Conservation (phyloP, 1,139 yeast species). For the Taphrina wiesneri region DNA sequence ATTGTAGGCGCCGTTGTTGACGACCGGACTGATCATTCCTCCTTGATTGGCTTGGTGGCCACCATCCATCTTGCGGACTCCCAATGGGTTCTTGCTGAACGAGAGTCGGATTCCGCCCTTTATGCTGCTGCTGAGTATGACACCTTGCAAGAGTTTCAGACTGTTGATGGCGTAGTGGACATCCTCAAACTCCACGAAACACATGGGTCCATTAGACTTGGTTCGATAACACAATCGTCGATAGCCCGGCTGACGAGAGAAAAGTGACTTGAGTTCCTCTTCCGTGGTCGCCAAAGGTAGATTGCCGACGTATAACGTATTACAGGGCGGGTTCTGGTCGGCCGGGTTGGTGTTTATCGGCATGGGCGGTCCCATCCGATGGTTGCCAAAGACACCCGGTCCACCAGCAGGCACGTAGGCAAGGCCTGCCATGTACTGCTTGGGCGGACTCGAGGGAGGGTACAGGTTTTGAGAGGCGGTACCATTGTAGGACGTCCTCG, state of each 20-base stretch:
- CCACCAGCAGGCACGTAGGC: neutral
- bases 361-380: slow-evolving; percentile 32
- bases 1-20: slow-evolving; percentile 13
- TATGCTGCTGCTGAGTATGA: slow-evolving; percentile 63
- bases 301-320: slow-evolving; percentile 93
- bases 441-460: slow-evolving; percentile 14
- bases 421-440: slow-evolving; percentile 8
- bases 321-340: slow-evolving; percentile 98
- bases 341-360: slow-evolving; percentile 71
- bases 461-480: neutral
- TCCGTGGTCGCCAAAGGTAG: slow-evolving; percentile 97
- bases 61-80: slow-evolving; percentile 59
- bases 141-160: slow-evolving; percentile 86
- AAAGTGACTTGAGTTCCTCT: slow-evolving; percentile 81
- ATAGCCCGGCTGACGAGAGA: slow-evolving; percentile 88
- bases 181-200: slow-evolving; percentile 97
- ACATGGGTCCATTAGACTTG: slow-evolving; percentile 82
- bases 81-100: slow-evolving; percentile 92
- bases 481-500: neutral
- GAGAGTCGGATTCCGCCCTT: slow-evolving; percentile 94
- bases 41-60: neutral
- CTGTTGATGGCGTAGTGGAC: slow-evolving; percentile 92
- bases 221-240: slow-evolving; percentile 83
- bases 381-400: slow-evolving; percentile 19
- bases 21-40: slow-evolving; percentile 7